These are phyloP conservation scores for Leccinum subtestaceum DNA, from an alignment of 768 basidiomycete species.

Conservation along the genomic window DNA sequence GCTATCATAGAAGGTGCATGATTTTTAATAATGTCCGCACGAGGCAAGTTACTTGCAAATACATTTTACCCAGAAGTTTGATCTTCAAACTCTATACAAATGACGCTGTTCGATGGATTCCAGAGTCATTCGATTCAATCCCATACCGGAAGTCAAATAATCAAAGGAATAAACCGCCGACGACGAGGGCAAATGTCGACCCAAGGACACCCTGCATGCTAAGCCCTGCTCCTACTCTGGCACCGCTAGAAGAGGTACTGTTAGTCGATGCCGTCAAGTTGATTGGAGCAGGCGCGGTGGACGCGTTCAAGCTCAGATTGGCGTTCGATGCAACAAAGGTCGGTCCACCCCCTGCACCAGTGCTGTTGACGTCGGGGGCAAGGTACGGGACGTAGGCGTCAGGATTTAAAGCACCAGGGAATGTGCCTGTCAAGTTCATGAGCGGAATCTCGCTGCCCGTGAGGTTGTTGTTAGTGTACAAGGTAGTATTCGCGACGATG, in stretches of 20 bases:
- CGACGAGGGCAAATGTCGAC: not conserved
- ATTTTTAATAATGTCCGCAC: not conserved
- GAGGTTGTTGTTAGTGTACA: conserved; percentile 40
- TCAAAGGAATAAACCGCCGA: conserved; percentile 11
- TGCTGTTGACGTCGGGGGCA: conserved; percentile 39
- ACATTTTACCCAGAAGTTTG: not conserved
- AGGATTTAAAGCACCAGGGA: conserved; percentile 45
- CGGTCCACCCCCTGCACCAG: conserved; percentile 42
- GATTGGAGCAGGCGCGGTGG: conserved; percentile 36
- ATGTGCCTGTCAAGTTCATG: conserved; percentile 41
- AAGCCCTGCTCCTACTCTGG: not conserved
- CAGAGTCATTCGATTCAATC: not conserved
- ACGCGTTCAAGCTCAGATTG: conserved; percentile 35
- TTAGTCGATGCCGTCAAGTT: conserved; percentile 31
- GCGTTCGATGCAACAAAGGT: conserved; percentile 37
- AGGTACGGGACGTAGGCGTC: conserved; percentile 41
- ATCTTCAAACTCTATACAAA: not conserved
- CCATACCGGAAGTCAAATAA: not conserved
- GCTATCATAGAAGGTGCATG: too few species aligned
- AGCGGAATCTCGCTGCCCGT: conserved; percentile 30
- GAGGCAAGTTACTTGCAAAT: not conserved
- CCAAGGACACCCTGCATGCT: conserved; percentile 11
- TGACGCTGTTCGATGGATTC: not conserved
- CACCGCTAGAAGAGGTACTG: not conserved
- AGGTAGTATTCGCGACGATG: conserved; percentile 46